Percentiles rank a stretch among this genome's conserved stretches.
These are phyloP conservation scores for Zopfochytrium polystomum DNA, from an alignment of 371 early-diverging fungal genomes.

Conservation along the genomic window DNA sequence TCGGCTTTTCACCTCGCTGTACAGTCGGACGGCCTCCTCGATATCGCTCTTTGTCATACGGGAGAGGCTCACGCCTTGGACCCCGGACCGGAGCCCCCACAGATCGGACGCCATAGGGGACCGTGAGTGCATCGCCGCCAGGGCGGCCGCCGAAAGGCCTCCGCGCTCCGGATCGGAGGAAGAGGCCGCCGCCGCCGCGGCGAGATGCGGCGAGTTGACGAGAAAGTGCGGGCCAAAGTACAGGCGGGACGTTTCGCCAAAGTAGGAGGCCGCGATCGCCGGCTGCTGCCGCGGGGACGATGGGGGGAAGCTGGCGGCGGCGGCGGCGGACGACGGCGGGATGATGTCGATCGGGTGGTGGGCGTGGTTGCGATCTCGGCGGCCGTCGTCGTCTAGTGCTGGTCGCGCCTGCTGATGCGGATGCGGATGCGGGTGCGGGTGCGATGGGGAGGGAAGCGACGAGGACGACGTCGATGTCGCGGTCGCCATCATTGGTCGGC, in stretches of 20 bases:
- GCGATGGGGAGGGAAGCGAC: too few relatives aligned
- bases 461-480: too few relatives aligned
- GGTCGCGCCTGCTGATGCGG: too few relatives aligned
- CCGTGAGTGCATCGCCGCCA: not conserved
- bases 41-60: not conserved
- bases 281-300: too few relatives aligned
- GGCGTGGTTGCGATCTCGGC: too few relatives aligned
- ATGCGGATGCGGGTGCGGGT: too few relatives aligned
- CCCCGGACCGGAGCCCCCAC: not conserved
- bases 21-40: not conserved
- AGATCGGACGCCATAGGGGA: not conserved
- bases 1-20: not conserved
- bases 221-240: conserved; percentile 27
- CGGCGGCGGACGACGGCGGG: too few relatives aligned
- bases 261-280: conserved; percentile 21
- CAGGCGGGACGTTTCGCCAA: conserved; percentile 13
- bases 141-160: not conserved
- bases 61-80: not conserved
- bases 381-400: too few relatives aligned
- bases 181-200: not conserved
- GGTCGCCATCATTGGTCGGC: too few relatives aligned
- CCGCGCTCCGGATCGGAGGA: not conserved
- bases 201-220: conserved; percentile 7
- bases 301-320: too few relatives aligned
- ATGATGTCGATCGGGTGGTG: too few relatives aligned